phyloP scores from a whole-genome alignment of 805 yeast genomes.

The Saccharomycopsis oosterbeekiorum region DNA sequence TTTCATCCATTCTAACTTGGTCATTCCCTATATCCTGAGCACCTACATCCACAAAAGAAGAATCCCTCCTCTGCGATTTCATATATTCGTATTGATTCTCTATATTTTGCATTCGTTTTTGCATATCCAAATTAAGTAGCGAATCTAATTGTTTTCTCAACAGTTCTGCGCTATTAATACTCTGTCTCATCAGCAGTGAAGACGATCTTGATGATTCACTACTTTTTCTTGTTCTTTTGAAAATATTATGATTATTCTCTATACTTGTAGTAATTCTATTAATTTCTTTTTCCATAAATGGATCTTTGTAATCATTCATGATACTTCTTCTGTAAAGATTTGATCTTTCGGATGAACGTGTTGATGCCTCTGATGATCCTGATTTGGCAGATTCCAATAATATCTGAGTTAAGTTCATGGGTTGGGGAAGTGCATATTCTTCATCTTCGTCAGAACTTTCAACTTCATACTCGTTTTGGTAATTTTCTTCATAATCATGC shows the following conservation, averaged over 20 bases:
- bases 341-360: not conserved
- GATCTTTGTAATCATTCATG: slow-evolving; percentile 6
- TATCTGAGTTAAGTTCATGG: not conserved
- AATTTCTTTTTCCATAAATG: slow-evolving; percentile 13
- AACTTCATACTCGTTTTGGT: not conserved
- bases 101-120: not conserved
- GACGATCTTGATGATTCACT: not conserved
- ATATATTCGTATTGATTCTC: not conserved
- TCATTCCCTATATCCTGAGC: not conserved
- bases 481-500: not conserved
- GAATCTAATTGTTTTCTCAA: not conserved
- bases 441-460: not conserved
- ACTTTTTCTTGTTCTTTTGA: not conserved
- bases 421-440: not conserved
- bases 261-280: slow-evolving; percentile 10
- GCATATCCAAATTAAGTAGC: not conserved
- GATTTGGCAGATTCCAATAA: not conserved
- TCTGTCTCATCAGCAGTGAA: not conserved
- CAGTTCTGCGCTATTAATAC: not conserved
- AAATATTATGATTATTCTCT: not conserved
- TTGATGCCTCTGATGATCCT: not conserved
- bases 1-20: not conserved
- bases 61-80: not conserved
- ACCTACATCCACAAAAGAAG: not conserved
- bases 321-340: not conserved